Evolutionary conservation across 2,329 filamentous ascomycete species (phyloP), one percentile per base, ranked within the genome.

Genomic region (Fusarium buxicola): DNA sequence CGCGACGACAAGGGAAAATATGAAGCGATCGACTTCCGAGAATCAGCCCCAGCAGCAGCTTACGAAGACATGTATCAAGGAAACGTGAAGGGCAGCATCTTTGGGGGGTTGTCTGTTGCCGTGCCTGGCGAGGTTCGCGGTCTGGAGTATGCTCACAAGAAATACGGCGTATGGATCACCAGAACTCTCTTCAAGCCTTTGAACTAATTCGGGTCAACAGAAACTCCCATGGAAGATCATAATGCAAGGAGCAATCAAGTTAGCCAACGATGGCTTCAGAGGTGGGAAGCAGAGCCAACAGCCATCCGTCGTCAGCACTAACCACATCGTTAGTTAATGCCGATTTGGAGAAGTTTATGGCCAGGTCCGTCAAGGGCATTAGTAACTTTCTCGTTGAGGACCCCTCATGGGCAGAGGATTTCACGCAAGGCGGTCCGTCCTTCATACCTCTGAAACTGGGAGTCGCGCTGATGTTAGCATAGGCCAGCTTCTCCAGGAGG

Each of bases 11-110:
- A 92, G 56, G 92, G 92, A n/a, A 81, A 81, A 15, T 96, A 94
- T 72, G 92, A 96, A 72, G 89, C 89, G 56, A 88, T 98, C 66
- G 94, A 98, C 76, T 98, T 96, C 72, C 84, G 94, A 41, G 94
- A 98, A 75, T 87, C 90, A 0, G 94, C 94, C 0, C 94, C 94
- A 1, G 90, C 89, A 0, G 91, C 92, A 0, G 91, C 93, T 0
- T 88, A 84, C 64, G 82, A 93, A 75, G 86, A 96, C 70, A 98
- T 98, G 94, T 98, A 90, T 75, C 82, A 86, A 55, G 87, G 87
- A 51, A 89, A 95, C 63, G 80, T 84, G 1, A 75, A 82, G 2
- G 87, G 84, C 2, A 93, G 91, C 51, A 80, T 94, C 2, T 81
- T 80, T 25, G 91, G 92, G 3, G 93, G 92, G 0, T 77, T 96